phyloP scores from a whole-genome alignment of 83 land plant genomes.

The Picea abies region DNA sequence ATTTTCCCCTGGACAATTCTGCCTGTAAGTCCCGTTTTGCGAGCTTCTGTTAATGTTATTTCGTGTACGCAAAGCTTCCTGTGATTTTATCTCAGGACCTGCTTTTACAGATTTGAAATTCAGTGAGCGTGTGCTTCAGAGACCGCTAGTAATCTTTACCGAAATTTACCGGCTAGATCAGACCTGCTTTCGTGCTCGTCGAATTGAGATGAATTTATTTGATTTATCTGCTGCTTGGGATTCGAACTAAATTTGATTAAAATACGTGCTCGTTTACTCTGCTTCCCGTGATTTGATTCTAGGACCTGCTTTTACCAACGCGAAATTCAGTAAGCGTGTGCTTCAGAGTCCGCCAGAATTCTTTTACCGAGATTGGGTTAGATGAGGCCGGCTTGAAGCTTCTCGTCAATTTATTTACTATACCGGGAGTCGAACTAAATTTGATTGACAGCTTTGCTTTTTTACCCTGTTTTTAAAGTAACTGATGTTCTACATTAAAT shows the following conservation, averaged over 20 bases:
- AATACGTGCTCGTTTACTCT: neutral
- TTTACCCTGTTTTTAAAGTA: neutral
- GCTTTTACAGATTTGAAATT: no score
- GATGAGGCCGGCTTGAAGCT: no score
- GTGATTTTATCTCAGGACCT: neutral
- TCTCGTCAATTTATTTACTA: no score
- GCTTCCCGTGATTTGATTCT: no score
- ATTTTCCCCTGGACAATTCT: conserved; percentile 67
- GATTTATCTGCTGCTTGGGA: neutral
- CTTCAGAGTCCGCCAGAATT: no score
- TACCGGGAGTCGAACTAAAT: neutral
- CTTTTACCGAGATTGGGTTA: no score
- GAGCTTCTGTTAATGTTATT: neutral
- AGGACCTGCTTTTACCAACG: no score
- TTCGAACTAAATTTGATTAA: neutral
- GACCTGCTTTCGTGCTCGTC: neutral
- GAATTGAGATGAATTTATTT: neutral
- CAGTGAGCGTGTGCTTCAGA: no score
- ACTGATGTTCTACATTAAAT: neutral
- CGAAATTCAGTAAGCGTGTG: no score
- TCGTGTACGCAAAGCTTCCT: neutral
- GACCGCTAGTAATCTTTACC: neutral
- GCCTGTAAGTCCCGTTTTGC: conserved; percentile 18
- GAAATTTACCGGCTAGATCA: neutral
- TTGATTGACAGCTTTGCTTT: neutral